A percentile compares a stretch with the other conserved stretches of the same genome.
phyloP scores from a whole-genome alignment of 257 asterid species.

The Fraxinus excelsior region DNA sequence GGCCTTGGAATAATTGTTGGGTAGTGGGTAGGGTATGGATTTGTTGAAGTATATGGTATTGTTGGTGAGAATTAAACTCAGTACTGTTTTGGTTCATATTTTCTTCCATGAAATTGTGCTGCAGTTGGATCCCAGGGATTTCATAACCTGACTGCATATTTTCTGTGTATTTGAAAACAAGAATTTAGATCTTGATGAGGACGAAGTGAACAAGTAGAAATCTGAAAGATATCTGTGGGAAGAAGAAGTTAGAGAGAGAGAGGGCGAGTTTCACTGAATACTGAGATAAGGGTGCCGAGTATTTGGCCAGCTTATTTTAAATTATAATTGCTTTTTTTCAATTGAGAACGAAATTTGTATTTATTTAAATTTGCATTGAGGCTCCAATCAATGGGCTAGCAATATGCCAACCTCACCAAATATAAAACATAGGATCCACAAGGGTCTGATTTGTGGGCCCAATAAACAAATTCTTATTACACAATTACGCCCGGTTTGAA shows the following conservation, averaged over 20 bases:
- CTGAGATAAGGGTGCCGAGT: conserved; percentile 26
- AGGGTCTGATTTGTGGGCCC: not conserved
- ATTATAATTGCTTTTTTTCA: not conserved
- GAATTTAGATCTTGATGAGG: conserved; percentile 1
- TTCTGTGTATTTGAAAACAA: not conserved
- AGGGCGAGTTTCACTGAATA: conserved; percentile 15
- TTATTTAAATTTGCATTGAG: not conserved
- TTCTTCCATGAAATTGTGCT: conserved; percentile 19
- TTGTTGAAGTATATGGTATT: conserved; percentile 42
- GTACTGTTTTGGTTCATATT: conserved; percentile 34
- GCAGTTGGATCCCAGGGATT: conserved; percentile 46
- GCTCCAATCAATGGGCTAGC: not conserved
- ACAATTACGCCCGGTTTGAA: too few species aligned
- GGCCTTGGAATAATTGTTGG: conserved; percentile 39
- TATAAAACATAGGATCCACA: not conserved
- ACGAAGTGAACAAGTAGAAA: conserved; percentile 12
- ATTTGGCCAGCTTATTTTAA: conserved; percentile 15
- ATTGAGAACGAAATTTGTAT: too few species aligned
- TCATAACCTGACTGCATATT: conserved; percentile 53
- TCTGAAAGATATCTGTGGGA: conserved; percentile 21
- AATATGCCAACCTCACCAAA: not conserved
- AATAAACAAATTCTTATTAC: not conserved
- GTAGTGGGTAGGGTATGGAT: conserved; percentile 32
- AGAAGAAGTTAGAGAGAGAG: conserved; percentile 10
- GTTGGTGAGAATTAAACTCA: conserved; percentile 13